Evolutionary conservation across 257 asterid species (phyloP).

Genomic region (Eucommia ulmoides): DNA sequence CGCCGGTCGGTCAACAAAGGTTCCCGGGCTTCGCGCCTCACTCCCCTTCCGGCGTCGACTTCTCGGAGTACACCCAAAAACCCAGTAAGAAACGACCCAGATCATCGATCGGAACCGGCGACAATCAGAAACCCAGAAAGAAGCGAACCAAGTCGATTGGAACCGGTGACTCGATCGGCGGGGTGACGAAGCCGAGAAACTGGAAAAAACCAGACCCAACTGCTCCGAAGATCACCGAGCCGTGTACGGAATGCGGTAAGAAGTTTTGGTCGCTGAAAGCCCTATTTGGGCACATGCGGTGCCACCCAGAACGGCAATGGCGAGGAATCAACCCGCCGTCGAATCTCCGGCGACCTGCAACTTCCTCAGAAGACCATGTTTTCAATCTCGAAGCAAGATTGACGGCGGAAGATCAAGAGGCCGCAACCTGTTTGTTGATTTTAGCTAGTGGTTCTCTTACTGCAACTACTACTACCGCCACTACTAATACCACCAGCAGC

Average conservation of each 20-base stretch:
- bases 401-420: conserved; percentile 52
- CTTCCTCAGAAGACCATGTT: not conserved
- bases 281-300: conserved; percentile 96
- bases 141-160: conserved; percentile 26
- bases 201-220: conserved; percentile 33
- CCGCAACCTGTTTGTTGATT: conserved; percentile 41
- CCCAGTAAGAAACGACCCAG: no score
- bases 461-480: conserved; percentile 9
- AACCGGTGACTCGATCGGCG: not conserved
- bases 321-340: conserved; percentile 81
- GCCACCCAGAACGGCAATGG: conserved; percentile 96
- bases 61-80: no score
- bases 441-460: conserved; percentile 38
- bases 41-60: no score
- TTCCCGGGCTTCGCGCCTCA: no score
- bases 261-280: conserved; percentile 81
- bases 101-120: no score
- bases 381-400: not conserved
- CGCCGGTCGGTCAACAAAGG: no score
- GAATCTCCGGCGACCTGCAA: conserved; percentile 2
- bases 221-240: conserved; percentile 50
- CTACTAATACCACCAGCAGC: conserved; percentile 10
- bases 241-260: conserved; percentile 78
- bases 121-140: conserved; percentile 23
- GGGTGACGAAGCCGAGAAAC: conserved; percentile 17